Conservation (phyloP, 257 asterid genomes). For the Nicotiana knightiana region DNA sequence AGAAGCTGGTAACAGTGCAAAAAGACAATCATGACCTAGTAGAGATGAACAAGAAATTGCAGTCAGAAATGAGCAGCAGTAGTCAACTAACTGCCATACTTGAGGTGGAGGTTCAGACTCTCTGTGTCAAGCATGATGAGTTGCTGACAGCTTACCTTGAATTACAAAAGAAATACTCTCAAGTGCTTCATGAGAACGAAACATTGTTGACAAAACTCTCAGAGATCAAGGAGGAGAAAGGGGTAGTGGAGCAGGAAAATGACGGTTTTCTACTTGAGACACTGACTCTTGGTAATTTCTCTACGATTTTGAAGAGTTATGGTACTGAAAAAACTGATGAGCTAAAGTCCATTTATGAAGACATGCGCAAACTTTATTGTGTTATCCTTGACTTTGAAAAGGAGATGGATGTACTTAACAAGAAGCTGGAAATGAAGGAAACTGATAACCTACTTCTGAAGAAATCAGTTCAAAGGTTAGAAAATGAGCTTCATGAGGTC, state of each 20-base stretch:
- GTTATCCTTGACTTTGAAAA: constrained; percentile 36
- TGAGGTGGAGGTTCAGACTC: constrained; percentile 41
- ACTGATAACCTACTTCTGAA: constrained; percentile 44
- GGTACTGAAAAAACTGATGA: constrained; percentile 43
- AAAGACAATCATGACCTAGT: constrained; percentile 47
- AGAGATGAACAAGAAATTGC: constrained; percentile 46
- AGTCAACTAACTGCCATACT: constrained; percentile 32
- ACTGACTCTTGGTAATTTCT: constrained; percentile 36
- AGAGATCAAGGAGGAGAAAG: constrained; percentile 51
- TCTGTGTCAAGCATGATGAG: constrained; percentile 37
- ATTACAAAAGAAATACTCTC: constrained; percentile 36
- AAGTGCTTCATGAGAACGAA: constrained; percentile 49
- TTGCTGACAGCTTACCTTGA: constrained; percentile 40
- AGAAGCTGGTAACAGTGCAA: constrained; percentile 37
- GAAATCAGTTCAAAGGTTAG: constrained; percentile 48
- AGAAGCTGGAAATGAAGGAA: constrained; percentile 49
- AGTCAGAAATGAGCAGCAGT: constrained; percentile 34
- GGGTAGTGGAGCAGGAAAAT: constrained; percentile 39
- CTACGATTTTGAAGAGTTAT: constrained; percentile 35
- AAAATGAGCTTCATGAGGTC: constrained; percentile 42
- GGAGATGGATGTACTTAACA: constrained; percentile 38
- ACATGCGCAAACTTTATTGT: constrained; percentile 36
- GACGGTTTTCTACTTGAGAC: constrained; percentile 47
- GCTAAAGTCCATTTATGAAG: constrained; percentile 40
- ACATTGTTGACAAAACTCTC: constrained; percentile 40